A percentile compares a stretch with the other conserved stretches of the same genome.
Conservation (phyloP, 1,139 yeast genomes). For the Taphrina betulina region DNA sequence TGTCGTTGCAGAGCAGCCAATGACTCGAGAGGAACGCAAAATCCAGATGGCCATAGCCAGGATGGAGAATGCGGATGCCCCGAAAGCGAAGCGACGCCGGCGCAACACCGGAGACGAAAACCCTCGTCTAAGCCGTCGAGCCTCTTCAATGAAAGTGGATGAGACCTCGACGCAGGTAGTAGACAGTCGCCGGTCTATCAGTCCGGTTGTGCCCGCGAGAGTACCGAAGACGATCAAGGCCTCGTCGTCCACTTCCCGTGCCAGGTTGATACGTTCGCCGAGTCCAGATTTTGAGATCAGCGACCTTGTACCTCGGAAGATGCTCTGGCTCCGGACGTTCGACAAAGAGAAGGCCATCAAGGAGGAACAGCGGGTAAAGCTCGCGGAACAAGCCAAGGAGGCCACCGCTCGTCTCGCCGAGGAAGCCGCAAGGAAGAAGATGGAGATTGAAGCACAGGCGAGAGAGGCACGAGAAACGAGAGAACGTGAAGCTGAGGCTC, state of each 20-base stretch:
- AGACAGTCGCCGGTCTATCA: slow-evolving; percentile 6
- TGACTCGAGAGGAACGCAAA: slow-evolving; percentile 30
- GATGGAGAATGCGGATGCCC: slow-evolving; percentile 30
- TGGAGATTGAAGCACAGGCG: slow-evolving; percentile 9
- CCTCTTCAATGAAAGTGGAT: slow-evolving; percentile 8
- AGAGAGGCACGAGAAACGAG: slow-evolving; percentile 12
- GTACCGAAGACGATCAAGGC: neutral
- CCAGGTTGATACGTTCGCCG: slow-evolving; percentile 6
- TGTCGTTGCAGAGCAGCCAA: slow-evolving; percentile 4
- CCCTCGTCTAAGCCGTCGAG: slow-evolving; percentile 5
- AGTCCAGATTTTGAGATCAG: slow-evolving; percentile 10
- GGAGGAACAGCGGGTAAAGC: slow-evolving; percentile 9
- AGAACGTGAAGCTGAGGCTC: slow-evolving; percentile 21
- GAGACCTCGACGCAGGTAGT: neutral
- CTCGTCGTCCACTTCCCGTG: neutral
- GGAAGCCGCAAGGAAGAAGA: slow-evolving; percentile 1
- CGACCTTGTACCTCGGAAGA: slow-evolving; percentile 14
- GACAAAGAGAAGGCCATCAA: slow-evolving; percentile 7
- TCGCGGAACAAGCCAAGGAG: slow-evolving; percentile 28
- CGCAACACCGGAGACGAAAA: slow-evolving; percentile 29
- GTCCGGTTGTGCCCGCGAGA: neutral
- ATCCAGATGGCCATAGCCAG: slow-evolving; percentile 31
- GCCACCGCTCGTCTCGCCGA: slow-evolving; percentile 17
- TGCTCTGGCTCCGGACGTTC: slow-evolving; percentile 8
- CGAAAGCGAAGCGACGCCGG: slow-evolving; percentile 22